Percentiles rank a stretch among this genome's conserved stretches.
phyloP scores from a whole-genome alignment of 2,329 filamentous ascomycete genomes.

The Helotiales sp. region DNA sequence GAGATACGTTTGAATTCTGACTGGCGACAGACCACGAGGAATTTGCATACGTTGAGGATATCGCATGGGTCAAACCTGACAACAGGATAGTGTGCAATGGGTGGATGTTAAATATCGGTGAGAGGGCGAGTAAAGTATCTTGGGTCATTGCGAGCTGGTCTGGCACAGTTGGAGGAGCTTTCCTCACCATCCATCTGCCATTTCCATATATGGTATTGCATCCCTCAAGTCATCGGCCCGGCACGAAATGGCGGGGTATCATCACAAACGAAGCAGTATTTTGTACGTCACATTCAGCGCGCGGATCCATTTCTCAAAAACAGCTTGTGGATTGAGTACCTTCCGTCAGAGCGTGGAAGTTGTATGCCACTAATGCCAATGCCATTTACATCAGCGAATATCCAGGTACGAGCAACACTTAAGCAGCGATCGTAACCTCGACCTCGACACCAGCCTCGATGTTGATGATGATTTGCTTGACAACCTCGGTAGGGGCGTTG shows the following conservation, averaged over 20 bases:
- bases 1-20: too few relatives aligned
- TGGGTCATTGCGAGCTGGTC: too few relatives aligned
- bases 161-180: too few relatives aligned
- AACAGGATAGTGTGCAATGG: too few relatives aligned
- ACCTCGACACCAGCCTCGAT: constrained; percentile 94
- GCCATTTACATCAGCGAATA: constrained; percentile 5
- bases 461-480: constrained; percentile 97
- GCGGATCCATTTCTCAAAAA: constrained; percentile 6
- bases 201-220: too few relatives aligned
- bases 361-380: constrained; percentile 20
- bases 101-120: too few relatives aligned
- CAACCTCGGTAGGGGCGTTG: constrained; percentile 95
- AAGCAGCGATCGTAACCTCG: constrained; percentile 89
- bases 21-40: too few relatives aligned
- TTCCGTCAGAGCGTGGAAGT: constrained; percentile 32
- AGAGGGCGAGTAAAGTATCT: too few relatives aligned
- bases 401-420: constrained; percentile 45
- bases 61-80: too few relatives aligned
- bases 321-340: constrained; percentile 25
- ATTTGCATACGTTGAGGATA: too few relatives aligned
- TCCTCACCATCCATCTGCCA: too few relatives aligned
- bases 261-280: background rate
- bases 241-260: background rate
- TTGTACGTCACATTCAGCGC: background rate
- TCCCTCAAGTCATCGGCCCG: too few relatives aligned